phyloP scores from a whole-genome alignment of 148 eudicot genomes.

The Cornus controversa region DNA sequence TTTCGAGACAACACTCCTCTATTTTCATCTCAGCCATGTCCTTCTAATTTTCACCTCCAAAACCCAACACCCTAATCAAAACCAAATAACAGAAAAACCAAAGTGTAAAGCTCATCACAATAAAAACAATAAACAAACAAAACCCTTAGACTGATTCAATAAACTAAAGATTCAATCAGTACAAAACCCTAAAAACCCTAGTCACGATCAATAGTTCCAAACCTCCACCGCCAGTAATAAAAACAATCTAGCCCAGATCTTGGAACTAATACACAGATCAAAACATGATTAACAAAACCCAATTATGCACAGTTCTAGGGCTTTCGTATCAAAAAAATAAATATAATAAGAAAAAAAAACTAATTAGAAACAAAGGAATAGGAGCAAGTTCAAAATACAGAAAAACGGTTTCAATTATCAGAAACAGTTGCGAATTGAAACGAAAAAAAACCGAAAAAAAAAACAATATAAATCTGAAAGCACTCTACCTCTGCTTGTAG shows the following conservation, averaged over 20 bases:
- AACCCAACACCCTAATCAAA: slow-evolving; percentile 28
- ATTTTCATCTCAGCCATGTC: slow-evolving; percentile 55
- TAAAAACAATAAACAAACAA: background rate
- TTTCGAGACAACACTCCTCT: slow-evolving; percentile 70
- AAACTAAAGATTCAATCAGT: background rate
- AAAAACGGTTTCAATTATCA: background rate
- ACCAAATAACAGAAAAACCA: background rate
- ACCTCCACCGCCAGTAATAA: slow-evolving; percentile 9
- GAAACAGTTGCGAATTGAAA: slow-evolving; percentile 1
- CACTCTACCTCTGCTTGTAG: slow-evolving; percentile 6
- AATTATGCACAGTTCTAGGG: background rate
- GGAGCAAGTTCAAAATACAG: background rate
- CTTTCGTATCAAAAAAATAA: background rate
- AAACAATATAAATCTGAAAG: background rate
- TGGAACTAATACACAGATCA: slow-evolving; percentile 25
- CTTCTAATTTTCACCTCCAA: slow-evolving; percentile 21
- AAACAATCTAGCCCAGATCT: slow-evolving; percentile 37
- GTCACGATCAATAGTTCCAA: slow-evolving; percentile 6
- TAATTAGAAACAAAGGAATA: slow-evolving; percentile 3
- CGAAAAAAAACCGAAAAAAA: background rate
- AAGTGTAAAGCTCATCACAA: too few species aligned
- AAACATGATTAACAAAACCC: slow-evolving; percentile 15
- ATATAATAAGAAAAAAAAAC: background rate
- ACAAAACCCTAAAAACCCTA: slow-evolving; percentile 12
- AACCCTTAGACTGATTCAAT: background rate